Conservation (phyloP, 345 rosid species). For the Gossypium rotundifolium region DNA sequence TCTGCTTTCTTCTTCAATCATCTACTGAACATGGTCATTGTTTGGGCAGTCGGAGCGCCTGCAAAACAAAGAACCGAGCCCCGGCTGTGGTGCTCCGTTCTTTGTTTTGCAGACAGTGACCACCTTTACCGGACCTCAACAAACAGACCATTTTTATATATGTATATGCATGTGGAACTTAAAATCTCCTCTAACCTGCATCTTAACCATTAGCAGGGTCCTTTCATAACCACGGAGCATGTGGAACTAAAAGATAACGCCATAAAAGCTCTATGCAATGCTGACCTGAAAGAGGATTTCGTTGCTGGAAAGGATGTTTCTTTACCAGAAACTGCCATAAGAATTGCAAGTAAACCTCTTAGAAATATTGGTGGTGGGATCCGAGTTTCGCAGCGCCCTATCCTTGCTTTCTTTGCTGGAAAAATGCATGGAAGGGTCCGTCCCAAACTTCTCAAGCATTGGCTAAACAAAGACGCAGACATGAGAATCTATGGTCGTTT, state of each 20-base stretch:
- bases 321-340: constrained; percentile 81
- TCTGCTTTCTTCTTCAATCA: not conserved
- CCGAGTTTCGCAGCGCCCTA: constrained; percentile 73
- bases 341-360: constrained; percentile 56
- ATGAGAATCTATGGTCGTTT: constrained; percentile 75
- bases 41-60: not conserved
- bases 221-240: constrained; percentile 64
- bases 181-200: constrained; percentile 9
- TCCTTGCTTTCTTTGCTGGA: constrained; percentile 92
- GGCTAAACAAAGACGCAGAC: constrained; percentile 69
- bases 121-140: not conserved
- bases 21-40: not conserved
- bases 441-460: constrained; percentile 63
- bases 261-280: constrained; percentile 79
- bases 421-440: constrained; percentile 81
- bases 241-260: constrained; percentile 54
- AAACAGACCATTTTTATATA: not conserved
- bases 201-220: constrained; percentile 50
- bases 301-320: constrained; percentile 60
- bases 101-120: not conserved
- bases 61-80: too few relatives aligned
- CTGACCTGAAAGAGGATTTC: constrained; percentile 75
- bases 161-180: not conserved
- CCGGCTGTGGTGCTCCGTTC: too few relatives aligned
- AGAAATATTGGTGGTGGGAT: constrained; percentile 60